phyloP scores from a whole-genome alignment of 768 basidiomycete genomes.

The Kwoniella sp. region DNA sequence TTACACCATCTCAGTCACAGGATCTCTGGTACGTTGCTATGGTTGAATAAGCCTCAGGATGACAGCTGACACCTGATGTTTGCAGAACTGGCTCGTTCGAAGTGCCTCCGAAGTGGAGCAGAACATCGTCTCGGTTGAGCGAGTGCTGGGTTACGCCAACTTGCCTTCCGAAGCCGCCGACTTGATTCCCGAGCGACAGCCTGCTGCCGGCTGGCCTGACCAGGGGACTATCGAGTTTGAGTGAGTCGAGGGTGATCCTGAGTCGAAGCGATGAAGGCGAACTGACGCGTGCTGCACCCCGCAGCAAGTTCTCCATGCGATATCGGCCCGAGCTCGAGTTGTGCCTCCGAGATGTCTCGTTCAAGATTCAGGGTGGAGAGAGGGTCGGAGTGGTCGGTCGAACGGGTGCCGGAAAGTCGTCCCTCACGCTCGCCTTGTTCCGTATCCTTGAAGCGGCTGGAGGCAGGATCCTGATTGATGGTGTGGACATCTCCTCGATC shows the following conservation, averaged over 20 bases:
- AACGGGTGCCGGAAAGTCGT: constrained; percentile 50
- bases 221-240: constrained; percentile 46
- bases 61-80: neutral
- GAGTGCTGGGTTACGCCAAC: constrained; percentile 45
- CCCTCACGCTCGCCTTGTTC: constrained; percentile 49
- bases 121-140: constrained; percentile 50
- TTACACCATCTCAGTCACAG: constrained; percentile 77
- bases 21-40: constrained; percentile 61
- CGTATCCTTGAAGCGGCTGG: constrained; percentile 60
- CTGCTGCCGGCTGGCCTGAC: constrained; percentile 35
- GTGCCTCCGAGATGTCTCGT: constrained; percentile 42
- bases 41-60: neutral
- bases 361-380: constrained; percentile 49
- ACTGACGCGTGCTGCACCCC: neutral
- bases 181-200: constrained; percentile 44
- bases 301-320: constrained; percentile 45
- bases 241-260: constrained; percentile 15
- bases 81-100: constrained; percentile 49
- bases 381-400: constrained; percentile 47
- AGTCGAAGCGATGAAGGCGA: neutral
- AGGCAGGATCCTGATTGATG: constrained; percentile 77
- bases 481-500: constrained; percentile 64
- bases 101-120: constrained; percentile 50
- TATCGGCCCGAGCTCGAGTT: constrained; percentile 50
- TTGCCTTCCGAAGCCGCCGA: constrained; percentile 46